A percentile compares a stretch with the other conserved stretches of the same genome.
phyloP scores from a whole-genome alignment of 495 filamentous ascomycete species.

The Neurospora tetrasperma region DNA sequence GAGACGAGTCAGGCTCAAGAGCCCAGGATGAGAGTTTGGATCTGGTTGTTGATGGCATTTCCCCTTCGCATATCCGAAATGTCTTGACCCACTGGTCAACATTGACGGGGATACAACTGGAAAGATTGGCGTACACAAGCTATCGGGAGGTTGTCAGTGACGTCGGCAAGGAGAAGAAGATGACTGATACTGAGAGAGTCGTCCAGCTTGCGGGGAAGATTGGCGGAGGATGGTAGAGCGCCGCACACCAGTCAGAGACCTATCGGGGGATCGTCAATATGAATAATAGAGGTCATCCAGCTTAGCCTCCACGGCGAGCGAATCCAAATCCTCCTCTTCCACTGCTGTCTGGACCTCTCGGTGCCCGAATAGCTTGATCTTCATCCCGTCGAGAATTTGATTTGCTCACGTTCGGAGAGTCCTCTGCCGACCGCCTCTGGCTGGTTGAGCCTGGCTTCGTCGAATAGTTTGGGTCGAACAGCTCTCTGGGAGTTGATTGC shows the following conservation, averaged over 20 bases:
- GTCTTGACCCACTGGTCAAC: constrained; percentile 63
- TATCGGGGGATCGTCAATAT: not conserved
- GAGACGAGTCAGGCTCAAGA: constrained; percentile 43
- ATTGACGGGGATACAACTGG: constrained; percentile 56
- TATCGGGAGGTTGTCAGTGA: constrained; percentile 91
- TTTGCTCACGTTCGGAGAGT: constrained; percentile 32
- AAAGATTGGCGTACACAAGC: constrained; percentile 70
- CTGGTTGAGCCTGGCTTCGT: constrained; percentile 45
- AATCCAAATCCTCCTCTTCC: constrained; percentile 64
- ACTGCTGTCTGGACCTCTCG: constrained; percentile 64
- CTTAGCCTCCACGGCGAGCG: constrained; percentile 27
- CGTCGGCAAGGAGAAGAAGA: constrained; percentile 62
- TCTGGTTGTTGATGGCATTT: constrained; percentile 47
- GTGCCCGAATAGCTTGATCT: constrained; percentile 48
- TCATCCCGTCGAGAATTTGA: constrained; percentile 38
- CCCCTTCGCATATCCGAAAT: constrained; percentile 43
- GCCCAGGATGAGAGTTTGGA: constrained; percentile 11
- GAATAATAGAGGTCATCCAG: constrained; percentile 21
- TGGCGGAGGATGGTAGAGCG: constrained; percentile 78
- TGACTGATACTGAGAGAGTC: constrained; percentile 65
- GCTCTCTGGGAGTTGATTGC: constrained; percentile 27
- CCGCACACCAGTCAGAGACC: constrained; percentile 5
- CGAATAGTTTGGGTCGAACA: constrained; percentile 68
- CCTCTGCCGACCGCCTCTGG: constrained; percentile 44
- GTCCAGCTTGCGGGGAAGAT: constrained; percentile 86